Evolutionary conservation across 768 basidiomycete species (phyloP), one percentile per base, ranked within the genome.

Genomic region (Lepiota venenata): DNA sequence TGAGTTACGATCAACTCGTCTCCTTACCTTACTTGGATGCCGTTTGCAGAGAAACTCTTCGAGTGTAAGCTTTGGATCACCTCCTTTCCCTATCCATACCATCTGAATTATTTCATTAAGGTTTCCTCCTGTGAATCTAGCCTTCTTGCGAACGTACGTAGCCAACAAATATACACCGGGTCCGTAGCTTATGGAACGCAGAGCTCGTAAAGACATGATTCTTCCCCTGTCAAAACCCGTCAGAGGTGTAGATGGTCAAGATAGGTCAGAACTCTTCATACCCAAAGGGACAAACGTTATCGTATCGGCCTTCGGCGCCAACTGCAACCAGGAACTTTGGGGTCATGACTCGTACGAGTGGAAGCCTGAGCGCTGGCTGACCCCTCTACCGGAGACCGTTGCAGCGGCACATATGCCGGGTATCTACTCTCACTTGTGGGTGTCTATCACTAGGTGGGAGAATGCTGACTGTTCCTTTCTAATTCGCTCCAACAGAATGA

Each of bases 321-420:
- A 73, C 60, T 58, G 65, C n/a, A 60, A 66, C 50, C 64, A 66
- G 25, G 63, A 53, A 4, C 57, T 72, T 3, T 75, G 74, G 73
- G 74, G 74, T 4, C 50, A 60, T 0, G 73, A 74, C 49, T 65
- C 70, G 7, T 48, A 63, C 11, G 66, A 69, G 52, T 75, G 71
- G 71, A 69, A 62, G 47, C 73, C 74, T 10, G 73, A 73, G 47
- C 62, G 75, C 22, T 77, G 71, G 71, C 56, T 76, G 1, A 61
- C 61, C 2, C 62, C 66, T 1, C 63, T 75, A 14, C 76, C 74
- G 0, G 58, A 67, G 10, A 57, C 60, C n/a, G 64, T 75, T 15
- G 53, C 39, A 2, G 55, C 48, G 29, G 56, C 59, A 39, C 51
- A 56, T 50, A 54, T 60, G 36, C 59, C 59, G 9, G 59, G 59